A percentile compares a stretch with the other conserved stretches of the same genome.
These are phyloP conservation scores for Cerioporus squamosus DNA, from an alignment of 1,284 basidiomycete species.

Conservation along the genomic window DNA sequence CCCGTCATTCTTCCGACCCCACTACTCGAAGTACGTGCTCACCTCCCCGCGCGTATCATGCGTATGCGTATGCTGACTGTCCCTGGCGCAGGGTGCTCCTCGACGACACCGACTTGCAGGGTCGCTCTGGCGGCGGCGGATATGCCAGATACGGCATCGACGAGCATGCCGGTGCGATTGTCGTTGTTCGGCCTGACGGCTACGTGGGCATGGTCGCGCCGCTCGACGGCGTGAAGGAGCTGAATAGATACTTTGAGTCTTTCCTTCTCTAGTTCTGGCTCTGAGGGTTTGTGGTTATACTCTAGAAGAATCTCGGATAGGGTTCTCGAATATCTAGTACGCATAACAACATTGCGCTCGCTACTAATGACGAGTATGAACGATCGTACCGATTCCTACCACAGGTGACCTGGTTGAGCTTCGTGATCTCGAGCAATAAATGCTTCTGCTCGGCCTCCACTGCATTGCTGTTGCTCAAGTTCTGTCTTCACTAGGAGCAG, in stretches of 20 bases:
- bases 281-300: no score
- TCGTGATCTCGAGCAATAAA: no score
- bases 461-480: no score
- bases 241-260: constrained; percentile 55
- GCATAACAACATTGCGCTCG: no score
- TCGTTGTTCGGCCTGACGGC: constrained; percentile 76
- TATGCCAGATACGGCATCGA: constrained; percentile 60
- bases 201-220: constrained; percentile 67
- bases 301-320: no score
- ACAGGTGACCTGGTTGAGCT: no score
- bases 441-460: no score
- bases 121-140: constrained; percentile 40
- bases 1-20: constrained; percentile 55
- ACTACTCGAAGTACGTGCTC: constrained; percentile 66
- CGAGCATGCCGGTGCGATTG: constrained; percentile 55
- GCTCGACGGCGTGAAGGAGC: constrained; percentile 45
- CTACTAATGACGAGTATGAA: no score
- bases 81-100: constrained; percentile 32
- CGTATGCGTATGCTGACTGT: neutral
- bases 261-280: constrained; percentile 43
- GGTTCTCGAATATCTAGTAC: no score
- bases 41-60: neutral
- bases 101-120: constrained; percentile 41
- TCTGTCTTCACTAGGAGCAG: no score
- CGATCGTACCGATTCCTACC: no score